These are phyloP conservation scores for Tuber umbilicatum DNA, from an alignment of 495 filamentous ascomycete genomes.

Conservation along the genomic window DNA sequence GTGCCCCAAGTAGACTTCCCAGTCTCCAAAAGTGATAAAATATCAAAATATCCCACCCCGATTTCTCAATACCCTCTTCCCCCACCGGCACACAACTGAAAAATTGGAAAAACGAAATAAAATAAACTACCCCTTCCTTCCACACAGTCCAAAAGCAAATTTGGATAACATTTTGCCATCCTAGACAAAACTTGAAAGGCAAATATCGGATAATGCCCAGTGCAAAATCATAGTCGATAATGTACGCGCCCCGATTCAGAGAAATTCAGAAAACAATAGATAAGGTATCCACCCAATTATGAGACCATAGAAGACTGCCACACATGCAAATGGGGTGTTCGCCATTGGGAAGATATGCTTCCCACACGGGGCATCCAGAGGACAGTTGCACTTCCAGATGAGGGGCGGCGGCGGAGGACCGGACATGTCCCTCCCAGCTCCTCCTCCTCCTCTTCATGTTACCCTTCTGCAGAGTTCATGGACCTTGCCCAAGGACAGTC, in stretches of 20 bases:
- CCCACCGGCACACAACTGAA: constrained; percentile 4
- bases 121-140: constrained; percentile 7
- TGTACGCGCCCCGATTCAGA: constrained; percentile 1
- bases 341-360: constrained; percentile 18
- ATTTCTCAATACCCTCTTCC: background rate
- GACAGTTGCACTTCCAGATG: constrained; percentile 23
- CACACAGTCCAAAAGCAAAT: background rate
- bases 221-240: constrained; percentile 15
- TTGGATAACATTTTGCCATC: constrained; percentile 1
- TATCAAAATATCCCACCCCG: constrained; percentile 18
- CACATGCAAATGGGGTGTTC: constrained; percentile 25
- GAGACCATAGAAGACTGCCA: constrained; percentile 31
- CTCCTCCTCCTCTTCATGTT: background rate
- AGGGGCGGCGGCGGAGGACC: constrained; percentile 24
- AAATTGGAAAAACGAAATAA: constrained; percentile 21
- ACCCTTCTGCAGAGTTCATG: constrained; percentile 16
- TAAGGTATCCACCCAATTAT: constrained; percentile 25
- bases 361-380: constrained; percentile 18
- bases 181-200: background rate
- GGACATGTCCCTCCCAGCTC: constrained; percentile 26
- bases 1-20: constrained; percentile 21
- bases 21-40: constrained; percentile 30
- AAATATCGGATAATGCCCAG: constrained; percentile 9
- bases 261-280: constrained; percentile 35
- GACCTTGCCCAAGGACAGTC: constrained; percentile 11